Conservation (phyloP, 805 yeast genomes). For the Pichia membranifaciens region DNA sequence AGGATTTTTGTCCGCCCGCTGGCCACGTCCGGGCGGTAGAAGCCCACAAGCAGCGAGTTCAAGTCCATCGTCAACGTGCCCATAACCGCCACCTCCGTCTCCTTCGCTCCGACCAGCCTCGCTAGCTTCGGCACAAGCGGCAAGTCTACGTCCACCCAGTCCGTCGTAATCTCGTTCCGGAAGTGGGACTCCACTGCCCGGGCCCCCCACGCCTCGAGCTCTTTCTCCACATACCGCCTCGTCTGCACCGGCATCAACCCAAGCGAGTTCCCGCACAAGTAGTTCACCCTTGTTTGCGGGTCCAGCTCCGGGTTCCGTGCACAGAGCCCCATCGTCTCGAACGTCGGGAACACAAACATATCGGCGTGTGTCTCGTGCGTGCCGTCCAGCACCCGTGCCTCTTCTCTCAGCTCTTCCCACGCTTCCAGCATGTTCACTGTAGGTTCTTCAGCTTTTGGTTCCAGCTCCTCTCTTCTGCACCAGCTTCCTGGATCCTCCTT, state of each 20-base stretch:
- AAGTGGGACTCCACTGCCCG: conserved; percentile 85
- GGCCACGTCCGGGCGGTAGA: conserved; percentile 54
- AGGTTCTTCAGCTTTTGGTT: background rate
- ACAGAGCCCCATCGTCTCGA: conserved; percentile 49
- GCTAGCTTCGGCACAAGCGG: conserved; percentile 68
- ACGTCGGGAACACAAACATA: conserved; percentile 63
- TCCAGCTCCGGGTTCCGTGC: conserved; percentile 19
- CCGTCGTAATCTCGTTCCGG: conserved; percentile 44
- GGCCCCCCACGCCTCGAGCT: conserved; percentile 74
- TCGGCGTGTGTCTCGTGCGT: conserved; percentile 35
- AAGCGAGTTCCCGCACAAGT: conserved; percentile 89
- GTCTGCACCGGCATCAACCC: conserved; percentile 80
- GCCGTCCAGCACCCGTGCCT: conserved; percentile 34
- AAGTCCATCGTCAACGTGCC: conserved; percentile 79
- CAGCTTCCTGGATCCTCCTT: background rate
- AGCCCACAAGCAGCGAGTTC: conserved; percentile 66
- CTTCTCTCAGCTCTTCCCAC: conserved; percentile 5
- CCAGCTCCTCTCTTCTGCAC: background rate
- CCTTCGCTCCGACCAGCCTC: conserved; percentile 68
- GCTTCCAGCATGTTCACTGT: conserved; percentile 9
- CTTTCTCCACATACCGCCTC: conserved; percentile 50
- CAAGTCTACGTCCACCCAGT: conserved; percentile 83
- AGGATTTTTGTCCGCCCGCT: conserved; percentile 59
- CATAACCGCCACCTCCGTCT: conserved; percentile 81
- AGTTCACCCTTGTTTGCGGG: conserved; percentile 34